Evolutionary conservation across 2,329 filamentous ascomycete species (phyloP), one percentile per base, ranked within the genome.

Genomic region (Penicillium occitanis): DNA sequence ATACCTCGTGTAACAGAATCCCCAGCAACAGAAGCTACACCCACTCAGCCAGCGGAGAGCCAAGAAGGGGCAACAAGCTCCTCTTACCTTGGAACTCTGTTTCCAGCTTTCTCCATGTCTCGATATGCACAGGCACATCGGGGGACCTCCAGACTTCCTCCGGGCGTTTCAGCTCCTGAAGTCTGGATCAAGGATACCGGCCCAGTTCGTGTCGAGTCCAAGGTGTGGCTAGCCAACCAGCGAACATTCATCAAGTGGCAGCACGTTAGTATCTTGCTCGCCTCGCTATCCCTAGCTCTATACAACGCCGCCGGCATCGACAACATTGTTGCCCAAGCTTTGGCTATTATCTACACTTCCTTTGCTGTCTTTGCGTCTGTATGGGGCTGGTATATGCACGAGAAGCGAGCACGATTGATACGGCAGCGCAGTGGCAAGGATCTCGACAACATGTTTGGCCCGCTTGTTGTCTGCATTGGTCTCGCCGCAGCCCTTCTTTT

Each of bases 161-260:
- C 93, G 30, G 95, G 95, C 37, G 92, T 99, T n/a, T 87, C 87
- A 25, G 89, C 96, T 74, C 95, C 95, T 1, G 87, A 86, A 8
- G 85, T 88, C 70, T 96, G 94, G 89, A 91, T 99, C 83, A 99
- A 99, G 82, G 96, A 99, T 79, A 87, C 90, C 40, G 94, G 95
- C 2, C 91, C 93, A 42, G 86, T 98, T 70, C 91, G 93, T 75
- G 92, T 99, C 66, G 95, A 99, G 81, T 93, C 92, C 68, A 99
- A 99, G 80, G 94, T 99, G 35, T 99, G 95, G 94, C 89, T 99
- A 66, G 95, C 95, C 64, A 99, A 99, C 79, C 94, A 99, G 81
- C 90, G 95, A 68, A 99, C 95, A 0, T 99, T 97, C 76, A 90
- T 99, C 78, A 98, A 97, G 79, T 99, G 95, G 95, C 92, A 98